Evolutionary conservation across 75 land plant species (phyloP), one percentile per base, ranked within the genome.

Genomic region (Pinus albicaulis): DNA sequence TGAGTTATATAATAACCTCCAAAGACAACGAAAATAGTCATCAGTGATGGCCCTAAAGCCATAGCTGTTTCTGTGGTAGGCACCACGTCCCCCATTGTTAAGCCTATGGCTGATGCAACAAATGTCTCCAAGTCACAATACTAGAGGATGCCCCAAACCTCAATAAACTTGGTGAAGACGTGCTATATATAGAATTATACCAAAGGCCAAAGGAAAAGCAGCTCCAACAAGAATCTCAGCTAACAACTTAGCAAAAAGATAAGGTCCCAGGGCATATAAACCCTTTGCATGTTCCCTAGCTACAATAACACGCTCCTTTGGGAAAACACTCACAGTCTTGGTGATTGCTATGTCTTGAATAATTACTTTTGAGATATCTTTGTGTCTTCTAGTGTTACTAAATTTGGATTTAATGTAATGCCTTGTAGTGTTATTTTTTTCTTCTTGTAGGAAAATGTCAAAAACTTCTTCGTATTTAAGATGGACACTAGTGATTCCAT

Each of bases 91-190:
- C 99, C 99, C 25, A 98, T 98, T 59, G 98, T 91, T 28, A 98
- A 87, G 38, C 99, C 99, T 98, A 98, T 98, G 23, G 99, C 99
- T 74, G 99, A 98, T 52, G 99, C 99, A 72, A 96, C 87, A 86
- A 98, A 98, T 57, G 99, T 90, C 78, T 98, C 98, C 56, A 85
- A 0, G 98, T 98, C 59, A 95, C 87, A 23, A 98, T 82, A 36
- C 91, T 89, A 79, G 94, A 95, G 77, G 93, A 98, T 36, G 80
- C 86, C 44, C 83, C 87, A 88, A 98, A 95, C 99, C 96, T 91
- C 20, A 80, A 80, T 66, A 89, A 57, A 57, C 87, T 78, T 31
- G 96, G 82, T 98, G 88, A 75, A 98, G 99, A 34, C 92, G 89
- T 65, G 99, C 90, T 98, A 98, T 95, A 75, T 98, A 98, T 57